Conservation (phyloP, 2,329 filamentous ascomycete species). For the Dactylellina leptospora region DNA sequence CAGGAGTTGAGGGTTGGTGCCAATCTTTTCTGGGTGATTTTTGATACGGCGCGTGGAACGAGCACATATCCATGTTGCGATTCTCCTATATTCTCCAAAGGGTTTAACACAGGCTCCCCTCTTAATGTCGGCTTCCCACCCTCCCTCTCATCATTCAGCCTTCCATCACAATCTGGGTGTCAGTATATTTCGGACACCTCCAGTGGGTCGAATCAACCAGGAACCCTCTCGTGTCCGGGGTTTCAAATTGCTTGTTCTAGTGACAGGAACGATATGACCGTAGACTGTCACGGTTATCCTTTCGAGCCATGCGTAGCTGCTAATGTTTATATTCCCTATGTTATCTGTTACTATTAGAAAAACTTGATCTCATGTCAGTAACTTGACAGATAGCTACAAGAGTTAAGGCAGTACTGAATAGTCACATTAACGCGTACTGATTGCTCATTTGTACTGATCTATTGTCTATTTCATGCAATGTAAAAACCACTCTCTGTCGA, state of each 20-base stretch:
- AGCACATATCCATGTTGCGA: background rate
- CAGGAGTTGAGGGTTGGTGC: background rate
- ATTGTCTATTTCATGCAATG: slow-evolving; percentile 1
- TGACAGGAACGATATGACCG: background rate
- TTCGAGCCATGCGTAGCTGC: background rate
- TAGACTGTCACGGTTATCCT: slow-evolving; percentile 1
- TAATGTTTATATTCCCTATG: slow-evolving; percentile 1
- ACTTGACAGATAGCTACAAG: slow-evolving; percentile 1
- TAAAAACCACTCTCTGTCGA: background rate
- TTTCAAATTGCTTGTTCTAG: slow-evolving; percentile 1
- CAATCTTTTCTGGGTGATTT: slow-evolving; percentile 1
- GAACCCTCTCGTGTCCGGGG: background rate
- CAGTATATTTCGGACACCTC: background rate
- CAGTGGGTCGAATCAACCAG: background rate
- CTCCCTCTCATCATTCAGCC: background rate
- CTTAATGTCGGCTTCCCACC: background rate
- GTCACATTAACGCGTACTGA: background rate
- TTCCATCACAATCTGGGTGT: background rate
- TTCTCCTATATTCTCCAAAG: background rate
- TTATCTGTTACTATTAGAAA: slow-evolving; percentile 2
- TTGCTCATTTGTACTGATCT: background rate
- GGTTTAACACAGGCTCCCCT: background rate
- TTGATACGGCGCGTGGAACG: background rate
- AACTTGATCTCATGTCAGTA: slow-evolving; percentile 1
- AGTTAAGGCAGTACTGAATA: background rate